A percentile compares a stretch with the other conserved stretches of the same genome.
Conservation (phyloP, 805 yeast genomes). For the Saccharomycopsis sp. region DNA sequence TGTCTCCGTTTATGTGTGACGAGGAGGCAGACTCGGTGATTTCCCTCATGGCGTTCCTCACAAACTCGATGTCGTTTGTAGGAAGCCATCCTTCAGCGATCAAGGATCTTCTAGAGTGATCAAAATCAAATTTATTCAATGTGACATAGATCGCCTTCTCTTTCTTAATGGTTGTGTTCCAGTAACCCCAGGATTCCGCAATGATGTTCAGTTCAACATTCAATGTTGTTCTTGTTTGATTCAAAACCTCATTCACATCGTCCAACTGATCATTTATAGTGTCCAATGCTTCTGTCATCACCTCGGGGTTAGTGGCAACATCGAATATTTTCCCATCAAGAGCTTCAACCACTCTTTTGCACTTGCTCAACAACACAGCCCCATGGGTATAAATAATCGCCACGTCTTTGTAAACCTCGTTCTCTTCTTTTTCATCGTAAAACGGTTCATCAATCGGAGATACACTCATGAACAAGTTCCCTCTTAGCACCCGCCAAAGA, state of each 20-base stretch:
- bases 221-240: slow-evolving; percentile 58
- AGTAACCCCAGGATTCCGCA: slow-evolving; percentile 62
- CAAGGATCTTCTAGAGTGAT: slow-evolving; percentile 73
- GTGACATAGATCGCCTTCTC: slow-evolving; percentile 79
- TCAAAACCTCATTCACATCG: slow-evolving; percentile 53
- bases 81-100: slow-evolving; percentile 98
- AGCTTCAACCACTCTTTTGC: slow-evolving; percentile 79
- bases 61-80: slow-evolving; percentile 55
- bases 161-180: slow-evolving; percentile 61
- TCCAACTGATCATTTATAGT: slow-evolving; percentile 39
- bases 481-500: slow-evolving; percentile 87
- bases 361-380: slow-evolving; percentile 55
- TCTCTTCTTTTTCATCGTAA: slow-evolving; percentile 50
- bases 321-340: slow-evolving; percentile 72
- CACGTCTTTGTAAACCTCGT: slow-evolving; percentile 60
- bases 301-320: slow-evolving; percentile 39
- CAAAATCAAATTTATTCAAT: slow-evolving; percentile 72
- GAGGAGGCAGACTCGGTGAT: slow-evolving; percentile 40
- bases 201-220: slow-evolving; percentile 70
- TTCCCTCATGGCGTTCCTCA: slow-evolving; percentile 58
- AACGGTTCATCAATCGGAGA: slow-evolving; percentile 63
- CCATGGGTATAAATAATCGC: slow-evolving; percentile 94
- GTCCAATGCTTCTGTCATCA: slow-evolving; percentile 30
- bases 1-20: slow-evolving; percentile 7
- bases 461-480: slow-evolving; percentile 74